Evolutionary conservation across 192 early-diverging fungal species (phyloP).

Genomic region (Rhizophlyctis rosea): DNA sequence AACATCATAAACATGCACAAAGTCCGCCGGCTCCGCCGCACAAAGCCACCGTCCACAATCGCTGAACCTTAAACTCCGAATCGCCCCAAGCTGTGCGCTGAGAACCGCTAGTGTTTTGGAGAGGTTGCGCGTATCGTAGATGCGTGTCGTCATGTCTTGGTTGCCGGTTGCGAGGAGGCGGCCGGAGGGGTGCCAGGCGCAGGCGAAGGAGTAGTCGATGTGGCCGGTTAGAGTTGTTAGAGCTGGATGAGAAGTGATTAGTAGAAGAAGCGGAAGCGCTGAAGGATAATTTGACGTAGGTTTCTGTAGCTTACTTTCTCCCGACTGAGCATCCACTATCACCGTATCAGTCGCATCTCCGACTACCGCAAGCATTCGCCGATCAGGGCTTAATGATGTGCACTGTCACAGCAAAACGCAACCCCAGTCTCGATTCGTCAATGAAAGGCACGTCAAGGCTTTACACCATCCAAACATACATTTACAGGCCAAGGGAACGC

Average conservation of each 20-base stretch:
- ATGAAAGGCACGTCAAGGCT: not conserved
- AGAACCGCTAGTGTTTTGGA: constrained; percentile 51
- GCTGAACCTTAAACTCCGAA: constrained; percentile 59
- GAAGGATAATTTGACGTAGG: not conserved
- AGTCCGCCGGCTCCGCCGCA: constrained; percentile 63
- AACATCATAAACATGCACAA: constrained; percentile 50
- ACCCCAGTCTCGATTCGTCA: not conserved
- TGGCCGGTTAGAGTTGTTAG: constrained; percentile 49
- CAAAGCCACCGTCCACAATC: constrained; percentile 52
- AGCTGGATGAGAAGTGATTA: not conserved
- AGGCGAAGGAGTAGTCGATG: constrained; percentile 67
- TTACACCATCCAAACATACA: too few relatives aligned
- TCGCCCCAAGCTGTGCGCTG: constrained; percentile 48
- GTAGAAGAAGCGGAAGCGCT: not conserved
- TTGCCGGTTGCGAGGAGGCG: constrained; percentile 60
- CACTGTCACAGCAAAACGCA: constrained; percentile 43
- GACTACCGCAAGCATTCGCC: constrained; percentile 53
- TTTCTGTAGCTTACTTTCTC: constrained; percentile 35
- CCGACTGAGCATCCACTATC: constrained; percentile 45
- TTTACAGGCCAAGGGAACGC: constrained; percentile 56
- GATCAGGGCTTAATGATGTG: constrained; percentile 50
- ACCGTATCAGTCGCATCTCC: constrained; percentile 48
- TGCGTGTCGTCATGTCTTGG: constrained; percentile 52
- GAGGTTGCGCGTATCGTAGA: constrained; percentile 65
- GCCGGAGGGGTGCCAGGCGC: constrained; percentile 60